Evolutionary conservation across 2,329 filamentous ascomycete species (phyloP), one percentile per base, ranked within the genome.

Genomic region (Fusarium sp.): DNA sequence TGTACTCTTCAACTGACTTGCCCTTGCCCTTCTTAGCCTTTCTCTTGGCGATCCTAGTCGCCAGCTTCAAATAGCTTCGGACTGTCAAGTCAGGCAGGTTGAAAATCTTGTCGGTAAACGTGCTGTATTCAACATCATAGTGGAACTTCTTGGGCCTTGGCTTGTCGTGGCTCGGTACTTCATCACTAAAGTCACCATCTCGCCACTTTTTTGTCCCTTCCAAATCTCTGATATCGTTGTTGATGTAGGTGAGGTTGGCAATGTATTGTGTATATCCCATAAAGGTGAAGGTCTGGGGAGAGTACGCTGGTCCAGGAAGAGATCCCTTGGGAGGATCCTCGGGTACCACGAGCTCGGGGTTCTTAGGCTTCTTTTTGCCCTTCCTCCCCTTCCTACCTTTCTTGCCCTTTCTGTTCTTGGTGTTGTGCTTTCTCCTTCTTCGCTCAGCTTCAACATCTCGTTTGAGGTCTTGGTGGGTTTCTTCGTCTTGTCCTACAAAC

Each of bases 181-280:
- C 89, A 65, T 84, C 84, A 51, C 83, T 80, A 75, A 90, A 86
- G 71, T 89, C 90, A 54, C 89, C 90, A 59, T 88, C 82, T 35
- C 87, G 86, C 89, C 90, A 91, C 64, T 83, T 83, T 9, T 78
- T 77, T n/a, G 76, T 67, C 11, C 67, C 66, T 13, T 68, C 58
- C 15, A 77, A 78, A 11, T 77, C 71, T 3, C 79, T 74, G 47
- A 89, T 84, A 62, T 92, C 87, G 71, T 94, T 92, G 80, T 98
- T 96, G 79, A 97, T 90, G 60, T 88, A 82, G 0, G 95, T 98
- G n/a, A 99, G 82, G 77, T 99, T 99, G 63, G 95, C 94, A 78
- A 89, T 97, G 78, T 96, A 97, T 74, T 99, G 96, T 6, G 89
- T 93, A 78, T 93, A 97, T 7, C 92, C 89, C 5, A 91, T 84